Conservation (phyloP, 495 filamentous ascomycete species). For the Xylaria curta region DNA sequence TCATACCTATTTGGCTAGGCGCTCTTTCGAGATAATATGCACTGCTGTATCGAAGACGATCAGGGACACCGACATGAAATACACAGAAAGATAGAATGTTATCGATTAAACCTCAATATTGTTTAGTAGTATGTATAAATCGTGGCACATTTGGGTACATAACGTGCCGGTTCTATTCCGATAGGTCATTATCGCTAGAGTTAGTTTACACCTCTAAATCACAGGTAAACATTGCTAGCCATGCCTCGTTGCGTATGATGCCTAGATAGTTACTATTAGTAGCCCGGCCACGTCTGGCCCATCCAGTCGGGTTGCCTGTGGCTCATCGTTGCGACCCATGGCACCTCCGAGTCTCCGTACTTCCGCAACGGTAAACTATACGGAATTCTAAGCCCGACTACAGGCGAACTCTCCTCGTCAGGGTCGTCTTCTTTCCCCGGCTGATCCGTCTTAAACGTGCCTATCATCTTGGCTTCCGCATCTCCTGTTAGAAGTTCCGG, state of each 20-base stretch:
- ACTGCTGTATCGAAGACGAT: not conserved
- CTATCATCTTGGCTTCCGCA: constrained; percentile 64
- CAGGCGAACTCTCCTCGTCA: constrained; percentile 29
- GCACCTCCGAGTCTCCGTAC: constrained; percentile 68
- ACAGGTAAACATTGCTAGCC: not conserved
- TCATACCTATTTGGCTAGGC: not conserved
- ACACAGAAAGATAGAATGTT: constrained; percentile 2
- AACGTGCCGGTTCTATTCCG: not conserved
- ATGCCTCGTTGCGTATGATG: not conserved
- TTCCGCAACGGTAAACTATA: constrained; percentile 78
- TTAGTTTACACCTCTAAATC: not conserved
- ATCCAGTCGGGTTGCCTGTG: constrained; percentile 72
- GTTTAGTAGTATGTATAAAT: constrained; percentile 1
- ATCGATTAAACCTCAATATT: not conserved
- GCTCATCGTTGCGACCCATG: constrained; percentile 77
- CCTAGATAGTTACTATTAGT: not conserved
- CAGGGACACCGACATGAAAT: not conserved
- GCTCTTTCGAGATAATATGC: not conserved
- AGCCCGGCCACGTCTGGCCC: constrained; percentile 51
- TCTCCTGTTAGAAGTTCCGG: constrained; percentile 67
- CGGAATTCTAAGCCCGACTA: constrained; percentile 78
- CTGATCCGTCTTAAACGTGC: constrained; percentile 67
- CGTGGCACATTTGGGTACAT: not conserved
- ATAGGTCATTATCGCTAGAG: not conserved
- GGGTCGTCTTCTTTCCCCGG: constrained; percentile 39